Evolutionary conservation across 305 asterid species (phyloP).

Genomic region (Fraxinus paxiana): DNA sequence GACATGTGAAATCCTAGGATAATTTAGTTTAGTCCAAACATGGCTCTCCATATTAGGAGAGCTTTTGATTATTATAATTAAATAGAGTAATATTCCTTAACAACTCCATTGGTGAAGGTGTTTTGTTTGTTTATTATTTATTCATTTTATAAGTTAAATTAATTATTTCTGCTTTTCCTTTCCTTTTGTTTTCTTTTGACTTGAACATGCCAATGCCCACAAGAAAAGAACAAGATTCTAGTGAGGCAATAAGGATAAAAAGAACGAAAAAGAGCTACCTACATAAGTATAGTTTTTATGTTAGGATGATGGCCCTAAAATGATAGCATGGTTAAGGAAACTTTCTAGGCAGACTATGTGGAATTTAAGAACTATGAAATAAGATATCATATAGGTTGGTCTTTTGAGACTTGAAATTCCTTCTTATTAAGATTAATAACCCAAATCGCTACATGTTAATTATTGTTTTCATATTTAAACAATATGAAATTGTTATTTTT

Average conservation of each 20-base stretch:
- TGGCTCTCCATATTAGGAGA: background rate
- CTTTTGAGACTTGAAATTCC: no score
- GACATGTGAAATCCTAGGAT: slow-evolving; percentile 31
- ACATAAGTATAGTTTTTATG: background rate
- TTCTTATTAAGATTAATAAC: background rate
- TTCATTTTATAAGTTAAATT: background rate
- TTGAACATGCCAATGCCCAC: background rate
- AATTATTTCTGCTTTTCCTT: background rate
- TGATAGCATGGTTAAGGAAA: background rate
- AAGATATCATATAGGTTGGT: no score
- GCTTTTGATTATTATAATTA: background rate
- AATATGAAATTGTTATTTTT: background rate
- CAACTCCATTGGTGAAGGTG: slow-evolving; percentile 23
- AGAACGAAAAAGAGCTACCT: background rate
- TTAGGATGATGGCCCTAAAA: background rate
- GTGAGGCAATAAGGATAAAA: background rate
- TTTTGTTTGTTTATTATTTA: background rate
- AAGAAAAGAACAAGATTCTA: background rate
- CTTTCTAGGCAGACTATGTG: background rate
- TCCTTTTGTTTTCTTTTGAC: background rate
- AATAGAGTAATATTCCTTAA: slow-evolving; percentile 8
- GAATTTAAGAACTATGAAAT: background rate
- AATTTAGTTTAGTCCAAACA: slow-evolving; percentile 25
- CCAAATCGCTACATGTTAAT: background rate
- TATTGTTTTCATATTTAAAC: no score